A percentile compares a stretch with the other conserved stretches of the same genome.
Evolutionary conservation across 805 yeast species (phyloP).

Genomic region (Brettanomyces custersianus): DNA sequence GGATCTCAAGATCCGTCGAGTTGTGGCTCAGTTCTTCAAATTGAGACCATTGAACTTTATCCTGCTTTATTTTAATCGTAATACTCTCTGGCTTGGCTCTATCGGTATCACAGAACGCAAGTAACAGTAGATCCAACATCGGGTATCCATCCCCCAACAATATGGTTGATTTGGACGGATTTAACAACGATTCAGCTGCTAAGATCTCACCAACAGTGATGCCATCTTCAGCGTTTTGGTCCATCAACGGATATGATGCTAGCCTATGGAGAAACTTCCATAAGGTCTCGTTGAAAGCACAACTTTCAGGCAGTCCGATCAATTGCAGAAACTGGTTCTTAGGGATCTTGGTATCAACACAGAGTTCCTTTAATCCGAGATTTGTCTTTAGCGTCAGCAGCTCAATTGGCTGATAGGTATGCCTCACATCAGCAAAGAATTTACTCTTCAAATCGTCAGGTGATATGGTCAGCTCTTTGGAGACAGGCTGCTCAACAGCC

Average conservation of each 20-base stretch:
- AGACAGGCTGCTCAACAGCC: too few relatives aligned
- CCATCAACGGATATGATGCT: constrained; percentile 16
- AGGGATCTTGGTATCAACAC: constrained; percentile 17
- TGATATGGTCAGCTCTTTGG: too few relatives aligned
- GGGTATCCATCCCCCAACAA: constrained; percentile 24
- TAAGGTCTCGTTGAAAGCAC: constrained; percentile 26
- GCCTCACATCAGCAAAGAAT: too few relatives aligned
- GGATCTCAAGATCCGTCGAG: neutral
- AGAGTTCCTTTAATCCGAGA: constrained; percentile 14
- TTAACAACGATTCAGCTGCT: constrained; percentile 35
- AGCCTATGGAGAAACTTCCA: constrained; percentile 33
- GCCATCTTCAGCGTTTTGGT: constrained; percentile 8
- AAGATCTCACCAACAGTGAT: constrained; percentile 32
- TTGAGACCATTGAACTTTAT: neutral
- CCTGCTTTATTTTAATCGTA: neutral
- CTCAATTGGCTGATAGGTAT: too few relatives aligned
- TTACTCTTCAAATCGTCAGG: too few relatives aligned
- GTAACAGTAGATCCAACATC: neutral
- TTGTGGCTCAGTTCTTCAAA: neutral
- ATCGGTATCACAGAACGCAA: neutral
- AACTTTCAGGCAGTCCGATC: constrained; percentile 28
- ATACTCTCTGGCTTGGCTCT: too few relatives aligned
- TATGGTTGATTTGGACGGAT: constrained; percentile 31
- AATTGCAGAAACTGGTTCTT: constrained; percentile 19
- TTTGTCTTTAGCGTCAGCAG: constrained; percentile 16